Base-by-base conservation (phyloP, 805 yeast genomes). In the Starmerella floris region DNA sequence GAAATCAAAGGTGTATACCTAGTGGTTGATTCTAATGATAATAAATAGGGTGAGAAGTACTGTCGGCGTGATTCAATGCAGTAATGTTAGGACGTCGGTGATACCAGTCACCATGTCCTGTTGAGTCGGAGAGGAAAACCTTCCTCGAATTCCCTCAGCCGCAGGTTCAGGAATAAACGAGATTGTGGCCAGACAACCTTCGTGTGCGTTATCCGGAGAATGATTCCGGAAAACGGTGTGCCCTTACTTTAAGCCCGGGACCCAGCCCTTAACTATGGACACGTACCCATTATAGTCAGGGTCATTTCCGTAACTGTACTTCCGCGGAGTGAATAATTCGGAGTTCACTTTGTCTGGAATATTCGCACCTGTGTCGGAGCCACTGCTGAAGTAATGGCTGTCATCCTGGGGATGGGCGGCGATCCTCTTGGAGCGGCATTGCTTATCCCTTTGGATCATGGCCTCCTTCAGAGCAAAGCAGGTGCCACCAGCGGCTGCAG, bases 211-310 rank as follows among this genome's bases (percentile, higher is more conserved):
- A n/a, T n/a, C n/a, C n/a, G n/a, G n/a, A n/a, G n/a, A n/a, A n/a
- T n/a, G n/a, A n/a, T n/a, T n/a, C n/a, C n/a, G n/a, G n/a, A n/a
- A n/a, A n/a, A n/a, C n/a, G n/a, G n/a, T n/a, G n/a, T n/a, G n/a
- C n/a, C n/a, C n/a, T n/a, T n/a, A n/a, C 19, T 37, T 27, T 4
- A 28, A 22, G 15, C 40, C 40, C 4, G 40, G 40, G 25, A 37
- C 26, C 34, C 33, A 27, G 33, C 34, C 34, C 33, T 37, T 37
- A 16, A 19, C 34, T 28, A 23, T 37, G 13, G 34, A 23, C 23
- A 37, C 4, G 26, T 37, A 37, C 25, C 40, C 40, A 19, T 37
- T 37, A 26, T 37, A 37, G 20, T 37, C 33, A 17, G 26, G 31
- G 17, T 28, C 34, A 9, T 27, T 11, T 6, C 20, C 5, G 4